Percentiles rank a stretch among this genome's conserved stretches.
Conservation (phyloP, 805 yeast species). For the Hagleromyces aurorensis region DNA sequence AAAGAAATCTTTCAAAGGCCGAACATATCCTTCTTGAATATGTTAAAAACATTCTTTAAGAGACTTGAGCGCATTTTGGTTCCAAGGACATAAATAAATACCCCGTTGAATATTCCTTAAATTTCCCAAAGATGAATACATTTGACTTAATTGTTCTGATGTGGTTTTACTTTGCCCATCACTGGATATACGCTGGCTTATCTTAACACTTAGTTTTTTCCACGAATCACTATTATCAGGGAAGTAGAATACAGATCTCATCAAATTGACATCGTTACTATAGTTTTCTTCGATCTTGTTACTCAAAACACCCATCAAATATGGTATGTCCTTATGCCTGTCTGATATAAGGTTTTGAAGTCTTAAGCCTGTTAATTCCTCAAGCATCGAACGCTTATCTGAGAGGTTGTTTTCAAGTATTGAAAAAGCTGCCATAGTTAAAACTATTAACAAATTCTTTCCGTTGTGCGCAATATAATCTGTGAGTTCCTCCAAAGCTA, state of each 20-base stretch:
- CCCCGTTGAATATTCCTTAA: constrained; percentile 60
- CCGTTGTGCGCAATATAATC: constrained; percentile 57
- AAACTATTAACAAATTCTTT: constrained; percentile 53
- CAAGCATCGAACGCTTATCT: constrained; percentile 51
- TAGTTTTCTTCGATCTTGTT: constrained; percentile 30
- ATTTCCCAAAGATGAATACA: constrained; percentile 41
- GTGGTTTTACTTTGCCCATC: constrained; percentile 42
- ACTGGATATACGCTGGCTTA: constrained; percentile 53
- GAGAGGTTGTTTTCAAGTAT: constrained; percentile 53
- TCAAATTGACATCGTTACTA: constrained; percentile 23
- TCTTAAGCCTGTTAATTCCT: constrained; percentile 50
- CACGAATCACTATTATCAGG: constrained; percentile 67
- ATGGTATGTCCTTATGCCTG: constrained; percentile 47
- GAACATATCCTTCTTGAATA: constrained; percentile 1
- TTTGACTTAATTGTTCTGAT: constrained; percentile 41
- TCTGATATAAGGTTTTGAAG: constrained; percentile 44
- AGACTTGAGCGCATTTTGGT: constrained; percentile 24
- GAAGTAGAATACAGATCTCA: constrained; percentile 61
- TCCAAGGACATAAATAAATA: constrained; percentile 54
- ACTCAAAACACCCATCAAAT: constrained; percentile 45
- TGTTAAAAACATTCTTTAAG: constrained; percentile 26
- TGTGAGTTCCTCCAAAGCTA: constrained; percentile 78
- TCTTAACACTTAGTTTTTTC: constrained; percentile 49
- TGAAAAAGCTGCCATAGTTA: constrained; percentile 74
- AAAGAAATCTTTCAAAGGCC: not conserved